Conservation (phyloP, 106 monocot genomes). For the Dioscorea dumetorum region DNA sequence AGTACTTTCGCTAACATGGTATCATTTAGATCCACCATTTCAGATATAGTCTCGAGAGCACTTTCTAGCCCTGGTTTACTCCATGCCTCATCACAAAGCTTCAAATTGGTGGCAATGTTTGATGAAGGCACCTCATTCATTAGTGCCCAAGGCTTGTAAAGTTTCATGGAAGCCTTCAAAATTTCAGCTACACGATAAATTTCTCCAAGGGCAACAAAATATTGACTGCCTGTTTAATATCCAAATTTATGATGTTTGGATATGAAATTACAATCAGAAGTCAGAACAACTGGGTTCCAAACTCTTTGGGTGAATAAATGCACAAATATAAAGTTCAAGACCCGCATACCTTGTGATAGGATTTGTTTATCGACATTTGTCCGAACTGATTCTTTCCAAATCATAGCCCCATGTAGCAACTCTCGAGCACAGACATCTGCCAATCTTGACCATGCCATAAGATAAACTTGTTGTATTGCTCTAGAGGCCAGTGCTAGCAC, state of each 20-base stretch:
- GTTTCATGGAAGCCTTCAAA: slow-evolving; percentile 30
- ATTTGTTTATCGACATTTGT: slow-evolving; percentile 29
- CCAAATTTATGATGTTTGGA: not conserved
- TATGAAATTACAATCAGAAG: not conserved
- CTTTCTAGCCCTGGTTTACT: slow-evolving; percentile 27
- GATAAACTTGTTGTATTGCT: slow-evolving; percentile 45
- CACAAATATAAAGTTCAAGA: not conserved
- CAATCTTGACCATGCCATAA: slow-evolving; percentile 54
- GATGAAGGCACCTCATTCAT: slow-evolving; percentile 17
- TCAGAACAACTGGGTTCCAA: not conserved
- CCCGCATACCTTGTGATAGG: slow-evolving; percentile 32
- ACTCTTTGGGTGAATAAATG: not conserved
- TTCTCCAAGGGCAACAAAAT: slow-evolving; percentile 75
- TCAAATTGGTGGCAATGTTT: slow-evolving; percentile 13
- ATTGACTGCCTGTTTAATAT: slow-evolving; percentile 31
- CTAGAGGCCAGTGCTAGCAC: slow-evolving; percentile 27
- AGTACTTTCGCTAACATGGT: slow-evolving; percentile 17
- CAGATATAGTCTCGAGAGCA: slow-evolving; percentile 29
- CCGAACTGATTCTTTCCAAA: slow-evolving; percentile 40
- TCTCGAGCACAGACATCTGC: slow-evolving; percentile 42
- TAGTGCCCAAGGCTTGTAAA: slow-evolving; percentile 59
- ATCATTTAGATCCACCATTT: slow-evolving; percentile 8
- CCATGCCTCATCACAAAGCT: slow-evolving; percentile 46
- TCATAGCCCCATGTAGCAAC: slow-evolving; percentile 48
- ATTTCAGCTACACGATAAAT: slow-evolving; percentile 51